Evolutionary conservation across 2,329 filamentous ascomycete species (phyloP).

Genomic region (Botrytis galanthina): DNA sequence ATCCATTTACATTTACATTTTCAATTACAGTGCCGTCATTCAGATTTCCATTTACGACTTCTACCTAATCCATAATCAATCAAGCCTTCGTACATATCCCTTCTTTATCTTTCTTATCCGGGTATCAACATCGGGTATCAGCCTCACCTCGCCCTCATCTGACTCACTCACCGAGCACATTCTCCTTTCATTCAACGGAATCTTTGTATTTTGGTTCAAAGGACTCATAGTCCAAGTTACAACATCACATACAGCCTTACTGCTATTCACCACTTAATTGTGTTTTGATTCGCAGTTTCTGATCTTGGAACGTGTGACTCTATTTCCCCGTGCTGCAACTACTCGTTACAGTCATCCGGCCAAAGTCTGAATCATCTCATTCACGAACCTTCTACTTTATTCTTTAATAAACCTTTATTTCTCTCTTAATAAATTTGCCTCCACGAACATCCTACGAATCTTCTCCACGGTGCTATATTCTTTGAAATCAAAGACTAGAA

Average conservation of each 20-base stretch:
- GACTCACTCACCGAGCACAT: slow-evolving; percentile 9
- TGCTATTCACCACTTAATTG: slow-evolving; percentile 17
- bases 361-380: slow-evolving; percentile 7
- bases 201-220: slow-evolving; percentile 1
- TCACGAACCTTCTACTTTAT: neutral
- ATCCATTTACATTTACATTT: neutral
- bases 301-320: slow-evolving; percentile 5
- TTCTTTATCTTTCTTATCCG: slow-evolving; percentile 11
- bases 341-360: slow-evolving; percentile 8
- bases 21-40: neutral
- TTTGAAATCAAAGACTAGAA: neutral
- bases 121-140: neutral
- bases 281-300: slow-evolving; percentile 11
- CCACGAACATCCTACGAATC: slow-evolving; percentile 2
- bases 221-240: neutral
- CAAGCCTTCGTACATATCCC: neutral
- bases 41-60: neutral
- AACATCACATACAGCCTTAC: neutral
- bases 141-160: slow-evolving; percentile 4
- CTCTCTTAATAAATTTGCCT: neutral
- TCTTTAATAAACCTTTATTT: neutral
- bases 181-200: neutral
- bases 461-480: neutral
- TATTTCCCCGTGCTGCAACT: slow-evolving; percentile 4
- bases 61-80: slow-evolving; percentile 14